A percentile compares a stretch with the other conserved stretches of the same genome.
phyloP scores from a whole-genome alignment of 345 rosid genomes.

The Ceriops tagal region DNA sequence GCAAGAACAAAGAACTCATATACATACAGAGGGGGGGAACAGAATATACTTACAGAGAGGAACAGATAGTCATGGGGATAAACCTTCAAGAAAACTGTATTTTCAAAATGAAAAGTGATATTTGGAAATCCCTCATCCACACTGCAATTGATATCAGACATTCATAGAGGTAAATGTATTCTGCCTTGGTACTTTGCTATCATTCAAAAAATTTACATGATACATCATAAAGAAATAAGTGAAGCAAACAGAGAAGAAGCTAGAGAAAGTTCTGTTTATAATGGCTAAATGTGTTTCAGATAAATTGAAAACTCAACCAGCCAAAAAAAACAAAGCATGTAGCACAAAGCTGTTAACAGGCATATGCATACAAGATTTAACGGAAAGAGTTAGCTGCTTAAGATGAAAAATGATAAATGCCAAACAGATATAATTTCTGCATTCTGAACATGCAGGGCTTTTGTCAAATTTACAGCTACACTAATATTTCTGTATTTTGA shows the following conservation, averaged over 20 bases:
- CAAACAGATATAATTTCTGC: neutral
- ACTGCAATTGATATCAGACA: constrained; percentile 43
- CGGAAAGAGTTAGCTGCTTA: neutral
- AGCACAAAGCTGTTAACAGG: too few species aligned
- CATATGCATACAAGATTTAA: too few species aligned
- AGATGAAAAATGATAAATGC: neutral
- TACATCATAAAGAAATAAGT: neutral
- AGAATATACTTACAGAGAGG: constrained; percentile 66
- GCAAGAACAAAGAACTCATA: neutral
- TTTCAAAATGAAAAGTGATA: constrained; percentile 82
- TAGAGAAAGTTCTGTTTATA: too few species aligned
- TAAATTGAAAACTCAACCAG: neutral
- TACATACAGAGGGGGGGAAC: neutral
- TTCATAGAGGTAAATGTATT: constrained; percentile 15
- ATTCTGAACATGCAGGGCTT: neutral
- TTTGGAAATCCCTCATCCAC: constrained; percentile 88
- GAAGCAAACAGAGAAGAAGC: neutral
- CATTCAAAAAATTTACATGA: neutral
- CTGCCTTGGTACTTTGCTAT: neutral
- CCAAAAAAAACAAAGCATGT: neutral
- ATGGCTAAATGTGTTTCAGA: too few species aligned
- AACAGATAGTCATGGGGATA: constrained; percentile 89
- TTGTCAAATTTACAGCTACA: neutral
- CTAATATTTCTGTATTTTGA: neutral
- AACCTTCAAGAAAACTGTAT: constrained; percentile 70